Percentiles rank a stretch among this genome's conserved stretches.
phyloP scores from a whole-genome alignment of 2,329 filamentous ascomycete genomes.

The Sporothrix variecibatus region DNA sequence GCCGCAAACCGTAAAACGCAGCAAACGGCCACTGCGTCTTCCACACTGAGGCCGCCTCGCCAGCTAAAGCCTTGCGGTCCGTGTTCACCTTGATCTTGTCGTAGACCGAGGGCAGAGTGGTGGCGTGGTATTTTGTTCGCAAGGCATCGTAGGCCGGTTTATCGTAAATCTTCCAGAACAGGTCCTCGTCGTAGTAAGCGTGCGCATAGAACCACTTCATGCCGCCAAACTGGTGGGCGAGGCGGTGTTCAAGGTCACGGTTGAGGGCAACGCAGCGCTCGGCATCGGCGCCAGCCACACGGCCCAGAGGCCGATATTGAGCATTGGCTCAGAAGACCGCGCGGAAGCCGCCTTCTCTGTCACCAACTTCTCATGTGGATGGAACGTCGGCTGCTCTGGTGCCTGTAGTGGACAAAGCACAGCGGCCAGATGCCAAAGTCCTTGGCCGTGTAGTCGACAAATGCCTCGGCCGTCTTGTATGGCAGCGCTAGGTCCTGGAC shows the following conservation, averaged over 20 bases:
- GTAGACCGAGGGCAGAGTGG: slow-evolving; percentile 65
- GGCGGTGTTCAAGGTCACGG: slow-evolving; percentile 68
- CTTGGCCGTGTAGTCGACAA: slow-evolving; percentile 56
- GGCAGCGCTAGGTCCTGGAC: slow-evolving; percentile 68
- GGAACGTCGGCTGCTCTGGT: slow-evolving; percentile 53
- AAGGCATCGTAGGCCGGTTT: slow-evolving; percentile 59
- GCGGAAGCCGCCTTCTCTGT: not conserved
- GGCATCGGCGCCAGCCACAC: slow-evolving; percentile 50
- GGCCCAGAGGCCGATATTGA: slow-evolving; percentile 77
- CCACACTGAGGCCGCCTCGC: slow-evolving; percentile 30
- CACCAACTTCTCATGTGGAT: slow-evolving; percentile 47
- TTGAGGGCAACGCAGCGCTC: slow-evolving; percentile 69
- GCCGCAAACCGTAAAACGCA: slow-evolving; percentile 61
- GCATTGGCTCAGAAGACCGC: slow-evolving; percentile 40
- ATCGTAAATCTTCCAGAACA: slow-evolving; percentile 68
- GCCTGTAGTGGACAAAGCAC: slow-evolving; percentile 59
- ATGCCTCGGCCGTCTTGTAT: slow-evolving; percentile 53
- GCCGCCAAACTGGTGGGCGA: slow-evolving; percentile 65
- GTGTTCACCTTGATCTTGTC: slow-evolving; percentile 60
- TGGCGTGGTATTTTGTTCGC: slow-evolving; percentile 63
- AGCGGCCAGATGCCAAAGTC: slow-evolving; percentile 60
- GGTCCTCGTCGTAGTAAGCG: slow-evolving; percentile 73
- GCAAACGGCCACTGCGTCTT: slow-evolving; percentile 55
- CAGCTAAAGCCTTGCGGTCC: not conserved
- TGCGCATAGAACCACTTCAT: slow-evolving; percentile 89